phyloP scores from a whole-genome alignment of 1,284 basidiomycete species.

The Austroboletus olivaceoglutinosus region DNA sequence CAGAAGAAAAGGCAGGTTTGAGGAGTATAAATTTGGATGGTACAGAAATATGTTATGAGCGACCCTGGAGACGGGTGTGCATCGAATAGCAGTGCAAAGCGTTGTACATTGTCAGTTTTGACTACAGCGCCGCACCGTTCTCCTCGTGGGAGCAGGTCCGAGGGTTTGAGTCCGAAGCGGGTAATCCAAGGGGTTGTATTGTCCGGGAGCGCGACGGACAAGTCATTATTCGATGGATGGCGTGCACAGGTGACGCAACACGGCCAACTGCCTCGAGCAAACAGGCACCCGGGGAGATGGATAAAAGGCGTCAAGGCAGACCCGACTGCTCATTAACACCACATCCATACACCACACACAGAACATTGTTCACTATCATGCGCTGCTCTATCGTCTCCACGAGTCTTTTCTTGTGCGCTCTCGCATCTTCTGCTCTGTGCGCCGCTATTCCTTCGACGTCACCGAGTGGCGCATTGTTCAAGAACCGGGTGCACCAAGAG shows the following conservation, averaged over 20 bases:
- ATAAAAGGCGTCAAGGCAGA: constrained; percentile 5
- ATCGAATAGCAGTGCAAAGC: constrained; percentile 8
- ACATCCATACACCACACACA: constrained; percentile 1
- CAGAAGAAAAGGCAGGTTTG: background rate
- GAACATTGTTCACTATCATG: constrained; percentile 12
- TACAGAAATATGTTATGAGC: background rate
- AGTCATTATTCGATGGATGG: background rate
- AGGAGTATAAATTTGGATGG: background rate
- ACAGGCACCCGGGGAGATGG: background rate
- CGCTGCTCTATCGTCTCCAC: constrained; percentile 4
- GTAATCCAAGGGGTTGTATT: constrained; percentile 1
- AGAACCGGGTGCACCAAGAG: constrained; percentile 22
- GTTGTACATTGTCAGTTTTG: background rate
- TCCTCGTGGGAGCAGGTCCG: constrained; percentile 1
- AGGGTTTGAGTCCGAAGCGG: background rate
- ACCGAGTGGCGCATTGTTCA: constrained; percentile 14
- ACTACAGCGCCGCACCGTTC: background rate
- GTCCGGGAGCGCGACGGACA: background rate
- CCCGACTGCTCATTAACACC: background rate
- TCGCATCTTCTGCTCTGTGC: constrained; percentile 12
- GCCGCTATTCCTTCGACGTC: constrained; percentile 3
- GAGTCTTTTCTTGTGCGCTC: constrained; percentile 13
- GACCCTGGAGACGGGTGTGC: constrained; percentile 8
- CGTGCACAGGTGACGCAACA: constrained; percentile 9
- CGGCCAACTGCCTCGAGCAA: background rate